Evolutionary conservation across 2,329 filamentous ascomycete genomes (phyloP).

Genomic region (Blumeria hordei): DNA sequence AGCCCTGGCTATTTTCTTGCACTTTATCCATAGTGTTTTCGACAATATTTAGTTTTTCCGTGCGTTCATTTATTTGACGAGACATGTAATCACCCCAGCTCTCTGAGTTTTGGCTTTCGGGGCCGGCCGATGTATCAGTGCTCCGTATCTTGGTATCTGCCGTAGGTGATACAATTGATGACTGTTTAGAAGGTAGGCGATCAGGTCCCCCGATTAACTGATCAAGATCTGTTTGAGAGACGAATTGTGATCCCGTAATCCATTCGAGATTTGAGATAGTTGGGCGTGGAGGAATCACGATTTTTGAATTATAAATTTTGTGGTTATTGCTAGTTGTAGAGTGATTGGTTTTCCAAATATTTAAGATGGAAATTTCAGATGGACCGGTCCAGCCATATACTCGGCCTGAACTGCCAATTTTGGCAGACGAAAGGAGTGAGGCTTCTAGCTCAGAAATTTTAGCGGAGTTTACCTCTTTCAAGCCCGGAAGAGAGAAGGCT

Average conservation of each 20-base stretch:
- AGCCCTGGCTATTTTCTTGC: conserved; percentile 57
- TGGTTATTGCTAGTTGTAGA: conserved; percentile 40
- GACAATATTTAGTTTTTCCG: conserved; percentile 63
- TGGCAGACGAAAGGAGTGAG: conserved; percentile 40
- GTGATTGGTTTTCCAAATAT: conserved; percentile 58
- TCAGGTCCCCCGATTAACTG: conserved; percentile 73
- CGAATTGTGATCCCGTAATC: conserved; percentile 84
- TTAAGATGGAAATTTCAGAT: conserved; percentile 61
- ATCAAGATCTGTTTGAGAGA: conserved; percentile 72
- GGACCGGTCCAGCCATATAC: conserved; percentile 76
- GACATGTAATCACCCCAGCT: conserved; percentile 61
- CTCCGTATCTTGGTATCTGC: conserved; percentile 39
- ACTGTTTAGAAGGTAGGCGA: conserved; percentile 67
- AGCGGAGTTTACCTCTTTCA: conserved; percentile 59
- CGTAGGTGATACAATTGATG: conserved; percentile 54
- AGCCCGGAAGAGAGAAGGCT: conserved; percentile 63
- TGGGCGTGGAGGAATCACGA: conserved; percentile 52
- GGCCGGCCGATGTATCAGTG: conserved; percentile 14
- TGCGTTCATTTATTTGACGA: conserved; percentile 69
- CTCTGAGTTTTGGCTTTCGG: conserved; percentile 20
- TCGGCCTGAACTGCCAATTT: conserved; percentile 56
- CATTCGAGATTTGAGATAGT: conserved; percentile 92
- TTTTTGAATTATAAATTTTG: conserved; percentile 52
- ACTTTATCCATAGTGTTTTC: conserved; percentile 67
- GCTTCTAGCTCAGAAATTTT: conserved; percentile 49